Evolutionary conservation across 176 grass and related monocot species (phyloP).

Genomic region (Zoysia japonica): DNA sequence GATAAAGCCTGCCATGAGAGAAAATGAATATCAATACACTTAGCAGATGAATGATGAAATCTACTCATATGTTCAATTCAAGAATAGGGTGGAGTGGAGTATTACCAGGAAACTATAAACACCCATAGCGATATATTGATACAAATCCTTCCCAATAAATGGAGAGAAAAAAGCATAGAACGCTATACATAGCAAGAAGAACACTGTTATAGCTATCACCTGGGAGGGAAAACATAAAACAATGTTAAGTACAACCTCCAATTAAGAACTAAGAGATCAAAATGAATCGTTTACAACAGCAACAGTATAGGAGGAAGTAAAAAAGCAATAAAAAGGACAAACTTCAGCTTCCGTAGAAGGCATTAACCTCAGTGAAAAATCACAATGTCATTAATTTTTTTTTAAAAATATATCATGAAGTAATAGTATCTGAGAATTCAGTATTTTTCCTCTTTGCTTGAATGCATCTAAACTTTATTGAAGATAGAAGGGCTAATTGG

Average conservation of each 20-base stretch:
- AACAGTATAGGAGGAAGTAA: slow-evolving; percentile 20
- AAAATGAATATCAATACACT: slow-evolving; percentile 21
- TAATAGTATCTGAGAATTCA: too few relatives aligned
- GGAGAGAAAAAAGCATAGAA: slow-evolving; percentile 99
- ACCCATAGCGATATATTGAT: slow-evolving; percentile 66
- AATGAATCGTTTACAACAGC: background rate
- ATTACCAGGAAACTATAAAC: slow-evolving; percentile 95
- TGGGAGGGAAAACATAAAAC: slow-evolving; percentile 25
- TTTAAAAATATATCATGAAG: too few relatives aligned
- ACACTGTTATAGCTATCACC: slow-evolving; percentile 98
- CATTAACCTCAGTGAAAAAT: background rate
- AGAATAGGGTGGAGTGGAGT: background rate
- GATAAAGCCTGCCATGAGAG: slow-evolving; percentile 67
- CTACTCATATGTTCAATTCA: background rate
- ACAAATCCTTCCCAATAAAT: slow-evolving; percentile 73
- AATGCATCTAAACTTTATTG: too few relatives aligned
- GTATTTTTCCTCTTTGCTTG: too few relatives aligned
- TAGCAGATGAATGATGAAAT: slow-evolving; percentile 19
- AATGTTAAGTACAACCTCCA: background rate
- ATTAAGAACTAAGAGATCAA: slow-evolving; percentile 12
- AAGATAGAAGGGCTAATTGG: too few relatives aligned
- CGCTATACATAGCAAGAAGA: slow-evolving; percentile 85
- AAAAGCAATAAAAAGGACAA: background rate
- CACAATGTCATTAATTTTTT: background rate
- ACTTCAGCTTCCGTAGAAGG: too few relatives aligned